Base-by-base conservation (phyloP, 495 filamentous ascomycete genomes). In the Bombardia bombarda region DNA sequence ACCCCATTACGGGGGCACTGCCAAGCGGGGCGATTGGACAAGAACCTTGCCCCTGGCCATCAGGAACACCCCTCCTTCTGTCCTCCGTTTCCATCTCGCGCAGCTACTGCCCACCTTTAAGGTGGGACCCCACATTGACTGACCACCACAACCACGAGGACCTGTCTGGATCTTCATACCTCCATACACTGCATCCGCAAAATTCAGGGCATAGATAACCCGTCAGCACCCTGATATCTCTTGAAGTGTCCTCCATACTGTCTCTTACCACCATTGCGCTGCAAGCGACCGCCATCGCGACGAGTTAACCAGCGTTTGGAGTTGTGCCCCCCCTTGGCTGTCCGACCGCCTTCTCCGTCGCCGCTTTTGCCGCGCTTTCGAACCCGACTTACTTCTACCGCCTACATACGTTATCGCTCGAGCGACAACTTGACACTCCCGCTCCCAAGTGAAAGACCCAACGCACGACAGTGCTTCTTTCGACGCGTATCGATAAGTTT, bases 61-160 rank as follows among this genome's bases (percentile, higher is more conserved):
- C 50, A 53, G 37, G 42, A 41, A 37, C 51, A 54, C 51, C 51
- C 51, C 51, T 54, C 51, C 41, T 54, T 54, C 44, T 36, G 42
- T 40, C 21, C 16, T 32, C 32, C 38, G n/a, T n/a, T n/a, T n/a
- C n/a, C n/a, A n/a, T 41, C 42, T 45, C n/a, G 32, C 40, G 26
- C 34, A 38, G 37, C 26, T 39, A 36, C 39, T 33, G 25, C 18
- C 32, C 23, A 41, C 31, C 34, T 30, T 26, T 36, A 38, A 10
- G 21, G 42, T 2, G 13, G 26, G 34, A 53, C 56, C 56, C 56
- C 53, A 60, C 53, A 52, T 50, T 48, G 45, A 50, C 26, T 13
- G 2, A 13, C 9, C 9, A 28, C 26, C 26, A 3, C 26, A 7
- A 28, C 26, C 26, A 28, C 9, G 26, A 28, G 26, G 13, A 10